Conservation (phyloP, 1,284 basidiomycete species). For the Malassezia dermatis region DNA sequence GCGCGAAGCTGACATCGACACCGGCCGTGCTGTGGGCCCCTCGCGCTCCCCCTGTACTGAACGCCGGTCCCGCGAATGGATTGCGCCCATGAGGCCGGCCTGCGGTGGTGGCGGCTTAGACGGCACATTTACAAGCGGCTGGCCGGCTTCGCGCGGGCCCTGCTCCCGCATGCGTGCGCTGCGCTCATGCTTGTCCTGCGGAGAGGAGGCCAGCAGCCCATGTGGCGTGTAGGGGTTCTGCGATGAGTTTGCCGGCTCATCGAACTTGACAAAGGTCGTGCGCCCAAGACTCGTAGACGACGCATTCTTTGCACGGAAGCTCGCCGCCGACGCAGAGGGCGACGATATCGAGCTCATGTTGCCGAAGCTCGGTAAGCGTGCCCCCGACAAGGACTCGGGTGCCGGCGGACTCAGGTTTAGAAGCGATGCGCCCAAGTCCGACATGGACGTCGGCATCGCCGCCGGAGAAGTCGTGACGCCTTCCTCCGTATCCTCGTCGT, state of each 20-base stretch:
- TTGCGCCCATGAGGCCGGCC: conserved; percentile 85
- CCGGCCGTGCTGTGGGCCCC: conserved; percentile 54
- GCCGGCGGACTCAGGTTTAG: background rate
- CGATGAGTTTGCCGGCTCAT: conserved; percentile 50
- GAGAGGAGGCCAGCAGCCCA: conserved; percentile 81
- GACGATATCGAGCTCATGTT: background rate
- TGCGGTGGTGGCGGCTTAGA: conserved; percentile 89
- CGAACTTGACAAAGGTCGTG: conserved; percentile 38
- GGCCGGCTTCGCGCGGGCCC: conserved; percentile 74
- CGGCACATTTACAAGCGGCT: conserved; percentile 81
- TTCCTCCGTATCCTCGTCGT: background rate
- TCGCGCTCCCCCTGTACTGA: conserved; percentile 74
- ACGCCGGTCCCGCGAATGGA: conserved; percentile 75
- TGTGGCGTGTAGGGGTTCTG: conserved; percentile 60
- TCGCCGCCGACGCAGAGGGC: background rate
- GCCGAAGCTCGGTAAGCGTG: background rate
- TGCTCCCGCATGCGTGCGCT: conserved; percentile 91
- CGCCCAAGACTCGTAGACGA: conserved; percentile 12
- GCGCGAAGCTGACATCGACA: background rate
- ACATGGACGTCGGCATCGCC: background rate
- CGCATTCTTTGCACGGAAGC: background rate
- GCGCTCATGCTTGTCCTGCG: conserved; percentile 87
- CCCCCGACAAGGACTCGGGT: background rate
- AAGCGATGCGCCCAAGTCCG: background rate
- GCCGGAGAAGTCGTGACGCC: background rate